phyloP scores from a whole-genome alignment of 2,329 filamentous ascomycete genomes.

The Fusarium robinianum region DNA sequence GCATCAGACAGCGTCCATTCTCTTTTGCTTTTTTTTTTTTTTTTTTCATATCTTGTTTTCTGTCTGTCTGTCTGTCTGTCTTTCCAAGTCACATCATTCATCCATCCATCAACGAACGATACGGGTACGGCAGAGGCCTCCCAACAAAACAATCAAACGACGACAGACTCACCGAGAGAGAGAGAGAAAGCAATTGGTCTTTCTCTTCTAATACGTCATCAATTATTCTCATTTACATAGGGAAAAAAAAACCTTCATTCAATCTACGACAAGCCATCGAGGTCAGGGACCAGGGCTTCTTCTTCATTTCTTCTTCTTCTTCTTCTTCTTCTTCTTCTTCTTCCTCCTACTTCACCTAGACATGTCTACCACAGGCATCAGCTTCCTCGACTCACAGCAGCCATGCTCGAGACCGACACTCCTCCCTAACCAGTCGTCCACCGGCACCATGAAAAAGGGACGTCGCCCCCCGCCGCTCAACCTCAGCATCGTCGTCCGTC shows the following conservation, averaged over 20 bases:
- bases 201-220: not conserved
- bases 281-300: conserved; percentile 21
- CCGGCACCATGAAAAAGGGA: conserved; percentile 37
- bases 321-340: conserved; percentile 24
- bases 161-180: too few relatives aligned
- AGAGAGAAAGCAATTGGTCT: too few relatives aligned
- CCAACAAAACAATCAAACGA: too few relatives aligned
- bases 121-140: too few relatives aligned
- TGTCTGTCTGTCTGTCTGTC: conserved; percentile 5
- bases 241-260: conserved; percentile 12
- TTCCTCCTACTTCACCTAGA: conserved; percentile 3
- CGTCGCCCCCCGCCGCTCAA: conserved; percentile 41
- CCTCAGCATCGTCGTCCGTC: conserved; percentile 37
- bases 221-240: not conserved
- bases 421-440: not conserved
- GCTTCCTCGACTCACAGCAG: conserved; percentile 12
- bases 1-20: conserved; percentile 16
- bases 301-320: conserved; percentile 10
- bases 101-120: too few relatives aligned
- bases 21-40: conserved; percentile 7
- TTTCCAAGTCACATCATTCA: not conserved
- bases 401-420: conserved; percentile 5
- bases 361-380: conserved; percentile 23
- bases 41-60: not conserved
- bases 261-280: conserved; percentile 23